Evolutionary conservation across 768 basidiomycete species (phyloP), one percentile per base, ranked within the genome.

Genomic region (Auricularia sp.): DNA sequence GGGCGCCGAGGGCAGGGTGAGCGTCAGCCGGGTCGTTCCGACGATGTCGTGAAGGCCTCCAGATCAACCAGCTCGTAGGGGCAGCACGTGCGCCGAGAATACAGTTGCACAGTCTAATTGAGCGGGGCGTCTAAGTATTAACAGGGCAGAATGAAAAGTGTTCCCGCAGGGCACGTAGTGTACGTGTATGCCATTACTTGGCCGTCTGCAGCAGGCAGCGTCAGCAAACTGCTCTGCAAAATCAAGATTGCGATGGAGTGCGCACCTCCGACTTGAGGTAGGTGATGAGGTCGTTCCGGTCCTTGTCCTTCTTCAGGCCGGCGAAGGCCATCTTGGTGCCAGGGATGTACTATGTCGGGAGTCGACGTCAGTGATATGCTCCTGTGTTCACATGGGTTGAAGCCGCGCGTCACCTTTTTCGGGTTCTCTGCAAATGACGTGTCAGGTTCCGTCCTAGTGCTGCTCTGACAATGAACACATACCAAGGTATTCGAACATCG

Each of bases 321-420:
- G 94, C 94, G 71, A 97, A 98, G 65, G 94, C 95, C 95, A 98
- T 98, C 82, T 96, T 97, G 62, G 95, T 97, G 61, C 95, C 94
- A 45, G 92, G 92, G 69, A 95, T 95, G 80, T 94, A 94, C 90
- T 92, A 66, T 4, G 54, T 0, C 35, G n/a, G 62, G 35, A 58
- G 47, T 6, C 61, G 64, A 63, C 33, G 47, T 42, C 33, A 39
- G 36, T 45, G 21, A 45, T 24, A 21, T n/a, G 18, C 4, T 59
- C 63, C 58, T 68, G 65, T 67, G 65, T 61, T 64, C 65, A 66
- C 24, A 37, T 10, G 10, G 44, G 21, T 18, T 16, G 10, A 21
- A 8, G 21, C 14, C 6, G 47, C 47, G 47, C 47, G 47, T 51
- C 65, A 90, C 92, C 85, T 96, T 96, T 83, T 98, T 98, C 67